Evolutionary conservation across 306 rosid species (phyloP).

Genomic region (Gleditsia sinensis): DNA sequence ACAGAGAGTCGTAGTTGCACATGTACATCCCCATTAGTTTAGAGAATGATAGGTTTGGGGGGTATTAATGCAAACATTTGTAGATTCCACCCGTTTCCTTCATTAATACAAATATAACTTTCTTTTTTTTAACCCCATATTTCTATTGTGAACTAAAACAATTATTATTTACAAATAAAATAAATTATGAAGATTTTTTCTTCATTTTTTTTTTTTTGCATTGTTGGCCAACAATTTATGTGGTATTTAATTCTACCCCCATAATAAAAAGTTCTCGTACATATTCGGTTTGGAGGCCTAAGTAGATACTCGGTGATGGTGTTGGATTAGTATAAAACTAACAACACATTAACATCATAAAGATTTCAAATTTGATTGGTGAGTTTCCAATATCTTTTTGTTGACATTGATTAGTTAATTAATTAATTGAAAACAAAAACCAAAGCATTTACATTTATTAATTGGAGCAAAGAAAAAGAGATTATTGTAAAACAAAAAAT

Average conservation of each 20-base stretch:
- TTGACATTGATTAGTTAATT: too few species aligned
- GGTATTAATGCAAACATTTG: constrained; percentile 35
- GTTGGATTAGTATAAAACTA: too few species aligned
- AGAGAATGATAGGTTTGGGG: constrained; percentile 24
- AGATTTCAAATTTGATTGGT: too few species aligned
- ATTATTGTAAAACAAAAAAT: background rate
- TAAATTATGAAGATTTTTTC: background rate
- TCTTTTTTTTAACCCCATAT: background rate
- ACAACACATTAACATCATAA: too few species aligned
- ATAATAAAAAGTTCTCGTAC: too few species aligned
- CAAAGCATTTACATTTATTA: background rate
- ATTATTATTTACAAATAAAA: too few species aligned
- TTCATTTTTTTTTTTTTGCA: background rate
- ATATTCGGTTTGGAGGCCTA: too few species aligned
- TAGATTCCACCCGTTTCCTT: constrained; percentile 27
- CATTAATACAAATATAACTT: background rate
- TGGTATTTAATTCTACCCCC: background rate
- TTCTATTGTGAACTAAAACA: background rate
- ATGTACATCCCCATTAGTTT: constrained; percentile 26
- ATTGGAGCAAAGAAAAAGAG: background rate
- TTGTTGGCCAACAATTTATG: background rate
- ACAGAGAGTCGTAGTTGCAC: constrained; percentile 18
- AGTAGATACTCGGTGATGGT: too few species aligned
- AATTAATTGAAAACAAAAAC: too few species aligned
- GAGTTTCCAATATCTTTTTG: too few species aligned